These are phyloP conservation scores for Aspergillus pseudonomiae DNA, from an alignment of 2,329 filamentous ascomycete species.

Conservation along the genomic window DNA sequence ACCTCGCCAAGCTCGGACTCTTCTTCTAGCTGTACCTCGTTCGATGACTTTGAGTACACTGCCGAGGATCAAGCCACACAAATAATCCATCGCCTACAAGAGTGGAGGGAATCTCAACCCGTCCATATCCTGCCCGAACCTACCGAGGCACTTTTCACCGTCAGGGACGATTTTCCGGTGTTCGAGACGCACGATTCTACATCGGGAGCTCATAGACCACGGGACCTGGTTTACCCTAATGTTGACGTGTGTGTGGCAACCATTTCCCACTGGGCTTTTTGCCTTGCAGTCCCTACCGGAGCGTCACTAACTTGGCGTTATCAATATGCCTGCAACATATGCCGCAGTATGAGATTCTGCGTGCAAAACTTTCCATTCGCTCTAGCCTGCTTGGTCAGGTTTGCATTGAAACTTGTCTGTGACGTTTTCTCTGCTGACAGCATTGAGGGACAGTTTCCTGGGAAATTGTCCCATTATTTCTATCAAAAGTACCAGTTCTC, in stretches of 20 bases:
- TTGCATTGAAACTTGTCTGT: background rate
- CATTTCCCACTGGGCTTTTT: background rate
- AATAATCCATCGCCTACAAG: background rate
- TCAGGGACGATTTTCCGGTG: background rate
- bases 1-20: background rate
- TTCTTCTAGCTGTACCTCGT: background rate
- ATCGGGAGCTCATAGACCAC: background rate
- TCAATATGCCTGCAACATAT: background rate
- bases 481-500: conserved; percentile 1
- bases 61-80: background rate
- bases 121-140: background rate
- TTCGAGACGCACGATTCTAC: background rate
- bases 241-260: background rate
- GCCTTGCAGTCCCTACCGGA: background rate
- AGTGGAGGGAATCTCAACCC: background rate
- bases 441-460: background rate
- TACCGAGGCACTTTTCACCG: background rate
- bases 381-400: background rate
- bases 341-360: conserved; percentile 4
- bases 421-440: background rate
- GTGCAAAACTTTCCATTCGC: conserved; percentile 4
- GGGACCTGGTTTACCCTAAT: background rate
- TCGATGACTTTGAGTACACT: background rate
- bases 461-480: background rate
- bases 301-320: background rate